A percentile compares a stretch with the other conserved stretches of the same genome.
Evolutionary conservation across 306 rosid genomes (phyloP).

Genomic region (Castanea crenata): DNA sequence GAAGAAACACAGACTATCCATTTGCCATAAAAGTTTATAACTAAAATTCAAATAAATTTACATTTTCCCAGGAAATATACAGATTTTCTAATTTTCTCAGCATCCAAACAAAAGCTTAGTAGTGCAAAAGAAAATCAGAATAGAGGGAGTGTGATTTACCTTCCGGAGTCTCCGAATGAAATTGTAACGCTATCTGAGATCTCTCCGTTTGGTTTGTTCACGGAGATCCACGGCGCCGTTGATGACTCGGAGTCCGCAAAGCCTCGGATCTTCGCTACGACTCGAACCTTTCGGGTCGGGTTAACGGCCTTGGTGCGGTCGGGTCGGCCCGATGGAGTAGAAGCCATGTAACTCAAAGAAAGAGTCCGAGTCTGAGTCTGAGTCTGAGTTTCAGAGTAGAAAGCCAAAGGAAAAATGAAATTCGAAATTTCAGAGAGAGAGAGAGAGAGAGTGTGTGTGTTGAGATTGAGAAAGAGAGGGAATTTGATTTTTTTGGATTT

Average conservation of each 20-base stretch:
- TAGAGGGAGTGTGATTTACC: slow-evolving; percentile 32
- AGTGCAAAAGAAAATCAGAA: too few relatives aligned
- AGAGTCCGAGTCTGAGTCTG: neutral
- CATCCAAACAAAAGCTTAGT: too few relatives aligned
- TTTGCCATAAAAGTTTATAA: too few relatives aligned
- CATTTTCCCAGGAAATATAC: too few relatives aligned
- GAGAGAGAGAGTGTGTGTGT: neutral
- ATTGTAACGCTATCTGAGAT: slow-evolving; percentile 43
- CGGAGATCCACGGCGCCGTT: slow-evolving; percentile 48
- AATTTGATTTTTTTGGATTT: neutral
- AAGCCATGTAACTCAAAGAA: slow-evolving; percentile 40
- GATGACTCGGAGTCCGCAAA: slow-evolving; percentile 25
- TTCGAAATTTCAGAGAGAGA: neutral
- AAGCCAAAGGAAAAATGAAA: neutral
- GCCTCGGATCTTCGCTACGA: slow-evolving; percentile 54
- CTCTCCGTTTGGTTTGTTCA: slow-evolving; percentile 47
- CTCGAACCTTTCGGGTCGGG: slow-evolving; percentile 42
- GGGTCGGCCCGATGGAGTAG: slow-evolving; percentile 13
- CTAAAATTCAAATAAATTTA: too few relatives aligned
- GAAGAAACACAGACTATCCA: too few relatives aligned
- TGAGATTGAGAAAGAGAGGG: neutral
- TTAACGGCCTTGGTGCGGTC: slow-evolving; percentile 7
- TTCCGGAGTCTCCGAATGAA: slow-evolving; percentile 51
- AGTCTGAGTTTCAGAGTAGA: neutral
- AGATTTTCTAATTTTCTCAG: too few relatives aligned